Percentiles rank a stretch among this genome's conserved stretches.
Conservation (phyloP, 768 basidiomycete genomes). For the Trametes cinnabarina region DNA sequence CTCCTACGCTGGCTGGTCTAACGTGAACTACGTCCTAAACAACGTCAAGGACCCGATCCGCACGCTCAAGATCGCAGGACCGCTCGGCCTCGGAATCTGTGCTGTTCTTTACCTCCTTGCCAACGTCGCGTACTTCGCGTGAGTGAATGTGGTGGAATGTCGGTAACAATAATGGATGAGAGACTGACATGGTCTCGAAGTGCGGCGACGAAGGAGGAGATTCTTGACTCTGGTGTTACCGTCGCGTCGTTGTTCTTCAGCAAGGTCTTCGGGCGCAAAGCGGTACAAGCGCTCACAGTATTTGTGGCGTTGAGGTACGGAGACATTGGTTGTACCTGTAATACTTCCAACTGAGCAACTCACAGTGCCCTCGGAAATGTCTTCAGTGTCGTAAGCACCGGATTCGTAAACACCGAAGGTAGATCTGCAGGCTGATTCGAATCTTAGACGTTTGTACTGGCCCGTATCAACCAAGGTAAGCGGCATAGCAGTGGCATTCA, state of each 20-base stretch:
- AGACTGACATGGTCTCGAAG: slow-evolving; percentile 10
- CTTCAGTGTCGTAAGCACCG: slow-evolving; percentile 24
- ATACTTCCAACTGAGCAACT: not conserved
- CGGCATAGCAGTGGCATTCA: not conserved
- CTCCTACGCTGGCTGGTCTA: slow-evolving; percentile 51
- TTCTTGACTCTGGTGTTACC: slow-evolving; percentile 47
- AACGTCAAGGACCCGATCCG: slow-evolving; percentile 57
- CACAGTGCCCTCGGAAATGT: slow-evolving; percentile 17
- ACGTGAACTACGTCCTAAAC: slow-evolving; percentile 58
- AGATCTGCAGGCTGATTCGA: not conserved
- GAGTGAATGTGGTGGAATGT: slow-evolving; percentile 8
- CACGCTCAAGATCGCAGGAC: slow-evolving; percentile 60
- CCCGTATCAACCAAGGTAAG: slow-evolving; percentile 51
- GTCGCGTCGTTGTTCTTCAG: slow-evolving; percentile 61
- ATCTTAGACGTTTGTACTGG: slow-evolving; percentile 47
- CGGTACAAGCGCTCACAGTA: slow-evolving; percentile 51
- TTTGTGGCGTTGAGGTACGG: slow-evolving; percentile 61
- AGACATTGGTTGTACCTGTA: not conserved
- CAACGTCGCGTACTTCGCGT: slow-evolving; percentile 57
- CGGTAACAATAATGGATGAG: too few relatives aligned
- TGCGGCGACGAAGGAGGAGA: slow-evolving; percentile 48
- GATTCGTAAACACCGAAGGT: slow-evolving; percentile 19
- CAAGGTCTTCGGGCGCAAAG: slow-evolving; percentile 53
- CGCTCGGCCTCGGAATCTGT: slow-evolving; percentile 54
- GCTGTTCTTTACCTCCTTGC: slow-evolving; percentile 52